phyloP scores from a whole-genome alignment of 345 rosid species.

The Citrus medica region DNA sequence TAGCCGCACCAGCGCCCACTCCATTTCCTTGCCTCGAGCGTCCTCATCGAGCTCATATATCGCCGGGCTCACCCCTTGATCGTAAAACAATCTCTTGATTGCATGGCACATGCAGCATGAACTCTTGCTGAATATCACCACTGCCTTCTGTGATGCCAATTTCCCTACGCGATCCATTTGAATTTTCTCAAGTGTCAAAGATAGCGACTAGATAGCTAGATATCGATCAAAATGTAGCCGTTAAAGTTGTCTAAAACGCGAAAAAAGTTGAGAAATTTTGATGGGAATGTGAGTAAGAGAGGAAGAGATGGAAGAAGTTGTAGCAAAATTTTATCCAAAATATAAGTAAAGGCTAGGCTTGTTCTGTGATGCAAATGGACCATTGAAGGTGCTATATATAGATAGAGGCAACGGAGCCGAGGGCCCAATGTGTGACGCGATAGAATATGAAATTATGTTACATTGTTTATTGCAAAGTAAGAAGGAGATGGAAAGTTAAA shows the following conservation, averaged over 20 bases:
- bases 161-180: constrained; percentile 66
- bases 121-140: constrained; percentile 85
- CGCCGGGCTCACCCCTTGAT: constrained; percentile 84
- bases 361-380: constrained; percentile 2
- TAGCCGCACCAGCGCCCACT: constrained; percentile 64
- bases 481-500: constrained; percentile 16
- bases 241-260: neutral
- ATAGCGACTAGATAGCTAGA: no score
- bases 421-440: constrained; percentile 4
- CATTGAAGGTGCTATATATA: constrained; percentile 4
- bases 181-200: neutral
- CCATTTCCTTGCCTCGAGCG: constrained; percentile 64
- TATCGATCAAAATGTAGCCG: neutral
- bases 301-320: neutral
- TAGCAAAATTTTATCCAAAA: no score
- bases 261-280: neutral
- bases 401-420: neutral
- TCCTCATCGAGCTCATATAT: constrained; percentile 79
- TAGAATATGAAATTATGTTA: neutral
- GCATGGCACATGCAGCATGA: constrained; percentile 74
- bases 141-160: constrained; percentile 73
- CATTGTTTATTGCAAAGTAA: constrained; percentile 3
- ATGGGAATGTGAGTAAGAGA: neutral
- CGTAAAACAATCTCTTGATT: constrained; percentile 81
- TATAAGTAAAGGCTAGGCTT: no score